Evolutionary conservation across 2,329 filamentous ascomycete genomes (phyloP).

Genomic region (Hortaea sp.): DNA sequence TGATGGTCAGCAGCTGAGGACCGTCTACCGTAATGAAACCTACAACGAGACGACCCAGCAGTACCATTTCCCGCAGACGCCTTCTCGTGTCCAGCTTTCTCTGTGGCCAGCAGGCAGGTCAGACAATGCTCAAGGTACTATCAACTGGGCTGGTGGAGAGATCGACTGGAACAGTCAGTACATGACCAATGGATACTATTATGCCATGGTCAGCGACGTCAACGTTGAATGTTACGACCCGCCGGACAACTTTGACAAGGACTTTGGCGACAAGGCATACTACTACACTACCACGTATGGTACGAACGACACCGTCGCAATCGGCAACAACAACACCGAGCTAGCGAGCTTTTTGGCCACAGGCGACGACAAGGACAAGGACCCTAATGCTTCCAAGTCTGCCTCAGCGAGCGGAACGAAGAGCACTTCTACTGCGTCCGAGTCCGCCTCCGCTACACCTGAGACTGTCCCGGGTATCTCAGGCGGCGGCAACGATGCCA

Average conservation of each 20-base stretch:
- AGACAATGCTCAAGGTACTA: constrained; percentile 71
- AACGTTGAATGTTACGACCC: constrained; percentile 80
- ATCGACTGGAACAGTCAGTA: constrained; percentile 79
- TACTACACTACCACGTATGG: constrained; percentile 55
- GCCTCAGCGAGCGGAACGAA: constrained; percentile 17
- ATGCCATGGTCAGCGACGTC: constrained; percentile 66
- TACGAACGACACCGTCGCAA: constrained; percentile 67
- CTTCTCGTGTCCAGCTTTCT: constrained; percentile 81
- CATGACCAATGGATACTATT: constrained; percentile 87
- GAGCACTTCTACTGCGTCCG: constrained; percentile 9
- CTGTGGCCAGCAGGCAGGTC: constrained; percentile 87
- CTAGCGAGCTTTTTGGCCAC: constrained; percentile 73
- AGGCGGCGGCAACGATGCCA: constrained; percentile 32
- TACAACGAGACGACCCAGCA: constrained; percentile 76
- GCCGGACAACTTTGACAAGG: constrained; percentile 56
- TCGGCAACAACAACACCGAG: constrained; percentile 64
- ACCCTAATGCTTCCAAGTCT: constrained; percentile 28
- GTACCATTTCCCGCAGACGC: constrained; percentile 86
- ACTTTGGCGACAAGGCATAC: constrained; percentile 55
- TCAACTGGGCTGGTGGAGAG: constrained; percentile 81
- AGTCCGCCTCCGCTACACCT: constrained; percentile 22
- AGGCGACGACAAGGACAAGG: constrained; percentile 57
- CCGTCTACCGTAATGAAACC: constrained; percentile 64
- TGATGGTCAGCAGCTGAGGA: constrained; percentile 68
- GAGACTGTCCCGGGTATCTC: constrained; percentile 48